Base-by-base conservation (phyloP, 2,329 filamentous ascomycete species). In the Epichloe sylvatica region DNA sequence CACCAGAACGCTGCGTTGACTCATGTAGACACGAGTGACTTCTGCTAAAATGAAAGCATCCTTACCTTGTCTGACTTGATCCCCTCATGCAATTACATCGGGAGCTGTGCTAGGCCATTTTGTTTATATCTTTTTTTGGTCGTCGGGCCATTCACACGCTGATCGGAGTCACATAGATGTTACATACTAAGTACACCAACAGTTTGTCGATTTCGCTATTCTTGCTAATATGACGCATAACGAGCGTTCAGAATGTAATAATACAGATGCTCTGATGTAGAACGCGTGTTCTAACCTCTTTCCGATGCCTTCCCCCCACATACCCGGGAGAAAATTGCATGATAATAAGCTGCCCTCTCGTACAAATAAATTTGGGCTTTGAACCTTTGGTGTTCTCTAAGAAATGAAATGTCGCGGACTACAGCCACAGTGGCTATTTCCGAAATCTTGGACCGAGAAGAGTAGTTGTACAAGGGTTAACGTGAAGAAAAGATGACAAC, bases 391-490 rank as follows among this genome's bases (percentile, higher is more conserved):
- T 47, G 39, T 45, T 47, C 8, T 40, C n/a, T 21, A 34, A 43
- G 33, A 46, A 35, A 21, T 34, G 15, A 35, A 50, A 37, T 35
- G 23, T 43, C 21, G 15, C 39, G 33, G 41, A 17, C 34, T 25
- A n/a, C 6, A 30, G 13, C 8, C 33, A 5, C 4, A 19, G 35
- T 23, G 12, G 34, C 25, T 6, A 41, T 11, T 36, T n/a, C 30
- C 19, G 34, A 46, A 45, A 42, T 11, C 1, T n/a, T 34, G 21
- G 35, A 40, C 47, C 49, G 36, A 59, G 57, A 62, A 60, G 51
- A 55, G 53, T 67, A 66, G 50, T 66, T 57, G 56, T 66, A 68
- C 66, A 68, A 47, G 57, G 54, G 51, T 59, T 49, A 49, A 51
- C 51, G 46, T 46, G 49, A 51, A 54, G 42, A 49, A 39, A 15